Evolutionary conservation across 306 rosid genomes (phyloP), one percentile per base, ranked within the genome.

Genomic region (Trifolium dubium): DNA sequence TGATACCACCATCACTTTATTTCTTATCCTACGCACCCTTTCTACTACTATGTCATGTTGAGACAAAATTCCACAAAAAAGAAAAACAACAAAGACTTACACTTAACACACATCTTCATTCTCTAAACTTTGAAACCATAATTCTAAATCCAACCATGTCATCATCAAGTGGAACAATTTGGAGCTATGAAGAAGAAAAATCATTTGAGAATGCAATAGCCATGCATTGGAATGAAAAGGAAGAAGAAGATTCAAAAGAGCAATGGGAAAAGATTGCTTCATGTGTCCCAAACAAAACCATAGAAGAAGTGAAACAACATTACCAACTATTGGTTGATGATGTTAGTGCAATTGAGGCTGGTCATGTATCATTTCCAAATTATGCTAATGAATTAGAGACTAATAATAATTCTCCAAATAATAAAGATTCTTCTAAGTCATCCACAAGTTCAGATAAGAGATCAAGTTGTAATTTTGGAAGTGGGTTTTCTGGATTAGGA

Each of bases 111-210:
- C 62, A 79, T 79, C 76, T 72, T 77, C 80, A 80, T 79, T 79
- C 73, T 75, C 82, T 35, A 28, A 67, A 79, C 43, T 72, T 64
- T 59, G 3, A 13, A 13, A 79, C 80, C 82, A 72, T 59, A 68
- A 72, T 56, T 70, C 53, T 69, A 74, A 79, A 79, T 69, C 77
- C 81, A 64, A 82, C 80, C 86, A 91, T 94, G 98, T 85, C 97
- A 71, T 85, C 97, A 71, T 80, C 98, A 56, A 81, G 87, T 82
- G 85, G 37, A 75, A 78, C 76, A 40, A 60, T 69, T 80, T 94
- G 99, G 99, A 87, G 75, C 88, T 87, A 81, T 64, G 97, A 94
- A 59, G 98, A 94, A 88, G 99, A 94, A 18, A 92, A 88, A 64
- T 86, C 92, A 9, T 94, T 94, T 72, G 99, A 94, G 84, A 92